A percentile compares a stretch with the other conserved stretches of the same genome.
Conservation (phyloP, 257 asterid genomes). For the Agastache rugosa region DNA sequence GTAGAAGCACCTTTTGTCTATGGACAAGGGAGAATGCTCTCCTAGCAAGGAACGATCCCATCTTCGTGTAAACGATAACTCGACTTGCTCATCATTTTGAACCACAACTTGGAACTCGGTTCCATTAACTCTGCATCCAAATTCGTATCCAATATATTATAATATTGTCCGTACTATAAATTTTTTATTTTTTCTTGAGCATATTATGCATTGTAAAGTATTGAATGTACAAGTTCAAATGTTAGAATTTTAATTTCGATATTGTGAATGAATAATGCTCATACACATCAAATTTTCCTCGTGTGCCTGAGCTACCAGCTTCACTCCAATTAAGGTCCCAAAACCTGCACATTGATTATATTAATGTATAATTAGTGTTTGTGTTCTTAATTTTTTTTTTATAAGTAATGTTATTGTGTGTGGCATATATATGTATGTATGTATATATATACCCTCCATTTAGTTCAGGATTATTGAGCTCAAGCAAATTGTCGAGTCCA, state of each 20-base stretch:
- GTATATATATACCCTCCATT: slow-evolving; percentile 57
- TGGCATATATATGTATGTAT: too few relatives aligned
- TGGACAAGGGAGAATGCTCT: slow-evolving; percentile 44
- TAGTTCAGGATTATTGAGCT: slow-evolving; percentile 46
- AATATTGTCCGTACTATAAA: not conserved
- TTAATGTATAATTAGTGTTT: not conserved
- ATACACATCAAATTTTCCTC: slow-evolving; percentile 52
- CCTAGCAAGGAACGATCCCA: slow-evolving; percentile 52
- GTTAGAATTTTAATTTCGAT: not conserved
- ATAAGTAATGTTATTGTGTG: not conserved
- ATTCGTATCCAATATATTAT: not conserved
- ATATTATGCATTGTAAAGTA: too few relatives aligned
- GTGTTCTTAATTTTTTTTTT: not conserved
- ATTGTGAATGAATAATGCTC: not conserved
- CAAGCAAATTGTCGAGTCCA: slow-evolving; percentile 59
- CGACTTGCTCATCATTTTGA: slow-evolving; percentile 58
- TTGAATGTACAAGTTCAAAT: not conserved
- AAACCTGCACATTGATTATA: slow-evolving; percentile 43
- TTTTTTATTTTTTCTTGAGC: not conserved
- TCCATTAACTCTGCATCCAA: slow-evolving; percentile 46
- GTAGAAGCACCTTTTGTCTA: slow-evolving; percentile 60
- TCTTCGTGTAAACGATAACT: slow-evolving; percentile 57
- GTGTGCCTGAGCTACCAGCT: slow-evolving; percentile 52
- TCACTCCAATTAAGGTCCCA: slow-evolving; percentile 78
- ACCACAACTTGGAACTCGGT: slow-evolving; percentile 48